phyloP scores from a whole-genome alignment of 2,329 filamentous ascomycete genomes.

The Tolypocladium ophioglossoides region DNA sequence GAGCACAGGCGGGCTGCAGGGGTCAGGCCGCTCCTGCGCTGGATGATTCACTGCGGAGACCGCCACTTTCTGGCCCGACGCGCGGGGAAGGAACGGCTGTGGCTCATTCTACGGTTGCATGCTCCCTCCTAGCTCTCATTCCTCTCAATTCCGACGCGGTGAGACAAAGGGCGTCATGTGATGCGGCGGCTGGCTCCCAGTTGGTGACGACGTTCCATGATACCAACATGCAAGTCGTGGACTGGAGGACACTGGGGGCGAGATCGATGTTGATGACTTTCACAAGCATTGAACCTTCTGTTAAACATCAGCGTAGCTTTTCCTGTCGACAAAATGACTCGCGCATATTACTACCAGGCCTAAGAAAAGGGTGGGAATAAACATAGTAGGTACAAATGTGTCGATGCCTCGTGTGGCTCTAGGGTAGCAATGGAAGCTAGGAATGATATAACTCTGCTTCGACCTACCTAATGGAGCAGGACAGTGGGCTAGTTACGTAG shows the following conservation, averaged over 20 bases:
- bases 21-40: neutral
- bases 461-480: neutral
- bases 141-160: neutral
- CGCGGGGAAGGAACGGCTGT: neutral
- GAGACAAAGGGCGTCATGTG: conserved; percentile 2
- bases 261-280: neutral
- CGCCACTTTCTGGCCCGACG: neutral
- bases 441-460: neutral
- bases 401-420: neutral
- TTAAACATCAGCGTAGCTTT: neutral
- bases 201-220: neutral
- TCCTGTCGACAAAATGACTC: neutral
- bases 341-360: neutral
- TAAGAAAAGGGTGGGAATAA: neutral
- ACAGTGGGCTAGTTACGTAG: neutral
- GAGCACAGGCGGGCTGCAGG: neutral
- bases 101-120: neutral
- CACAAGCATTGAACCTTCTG: neutral
- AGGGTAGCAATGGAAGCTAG: no score
- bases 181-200: neutral
- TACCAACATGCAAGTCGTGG: neutral
- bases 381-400: neutral
- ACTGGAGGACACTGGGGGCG: neutral
- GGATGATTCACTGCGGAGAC: neutral
- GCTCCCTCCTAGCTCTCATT: neutral